Conservation (phyloP, 208 protist genomes). For the Leishmania tropica region DNA sequence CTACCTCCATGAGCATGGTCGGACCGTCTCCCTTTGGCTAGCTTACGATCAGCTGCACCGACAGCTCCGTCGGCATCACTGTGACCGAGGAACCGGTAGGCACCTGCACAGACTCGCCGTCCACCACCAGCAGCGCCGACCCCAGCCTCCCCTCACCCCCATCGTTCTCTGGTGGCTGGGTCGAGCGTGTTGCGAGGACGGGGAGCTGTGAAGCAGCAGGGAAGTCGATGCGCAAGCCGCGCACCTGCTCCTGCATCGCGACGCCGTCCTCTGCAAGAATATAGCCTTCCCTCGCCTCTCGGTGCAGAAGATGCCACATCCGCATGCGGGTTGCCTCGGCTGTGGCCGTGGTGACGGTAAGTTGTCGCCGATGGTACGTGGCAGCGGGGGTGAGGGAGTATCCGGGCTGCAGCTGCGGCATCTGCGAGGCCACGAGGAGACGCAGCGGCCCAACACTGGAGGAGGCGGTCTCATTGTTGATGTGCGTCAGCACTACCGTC, state of each 20-base stretch:
- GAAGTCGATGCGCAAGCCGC: conserved; percentile 42
- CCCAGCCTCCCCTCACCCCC: background rate
- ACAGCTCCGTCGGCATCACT: conserved; percentile 35
- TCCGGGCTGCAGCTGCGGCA: conserved; percentile 70
- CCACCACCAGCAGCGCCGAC: conserved; percentile 46
- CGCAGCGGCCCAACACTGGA: conserved; percentile 29
- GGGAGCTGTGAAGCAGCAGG: conserved; percentile 6
- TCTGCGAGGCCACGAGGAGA: conserved; percentile 69
- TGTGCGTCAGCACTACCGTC: conserved; percentile 22
- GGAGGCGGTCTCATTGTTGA: background rate
- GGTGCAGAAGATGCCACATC: conserved; percentile 80
- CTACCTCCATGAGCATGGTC: background rate
- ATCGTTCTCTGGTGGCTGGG: background rate
- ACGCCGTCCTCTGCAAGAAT: conserved; percentile 88
- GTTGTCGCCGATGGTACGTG: conserved; percentile 40
- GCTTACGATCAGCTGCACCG: conserved; percentile 42
- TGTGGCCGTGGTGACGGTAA: conserved; percentile 62
- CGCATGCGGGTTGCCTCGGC: conserved; percentile 57
- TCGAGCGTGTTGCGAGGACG: conserved; percentile 2
- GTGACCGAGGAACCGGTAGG: conserved; percentile 45
- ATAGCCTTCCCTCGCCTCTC: conserved; percentile 61
- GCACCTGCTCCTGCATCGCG: conserved; percentile 35
- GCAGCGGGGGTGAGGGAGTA: conserved; percentile 77
- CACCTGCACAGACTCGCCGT: conserved; percentile 62
- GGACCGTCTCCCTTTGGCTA: background rate